A percentile compares a stretch with the other conserved stretches of the same genome.
Conservation (phyloP, 768 basidiomycete genomes). For the Rhizopogon salebrosus region DNA sequence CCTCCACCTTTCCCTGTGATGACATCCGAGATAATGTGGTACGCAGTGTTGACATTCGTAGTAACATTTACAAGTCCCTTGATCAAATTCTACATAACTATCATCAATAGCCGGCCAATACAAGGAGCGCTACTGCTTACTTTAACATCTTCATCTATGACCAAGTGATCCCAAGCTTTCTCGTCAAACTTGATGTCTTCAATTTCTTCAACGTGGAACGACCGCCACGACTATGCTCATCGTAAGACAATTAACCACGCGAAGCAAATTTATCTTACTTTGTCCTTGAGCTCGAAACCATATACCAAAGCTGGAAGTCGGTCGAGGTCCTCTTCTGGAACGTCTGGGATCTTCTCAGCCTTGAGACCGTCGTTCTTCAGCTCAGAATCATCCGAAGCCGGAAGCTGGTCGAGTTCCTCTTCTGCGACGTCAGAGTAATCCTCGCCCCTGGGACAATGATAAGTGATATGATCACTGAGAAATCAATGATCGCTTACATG, state of each 20-base stretch:
- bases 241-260: neutral
- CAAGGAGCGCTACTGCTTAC: conserved; percentile 6
- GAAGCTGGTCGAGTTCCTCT: too few species aligned
- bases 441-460: conserved; percentile 1
- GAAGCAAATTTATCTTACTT: conserved; percentile 15
- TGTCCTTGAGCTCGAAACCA: conserved; percentile 58
- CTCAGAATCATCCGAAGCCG: too few species aligned
- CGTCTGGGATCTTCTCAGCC: conserved; percentile 20
- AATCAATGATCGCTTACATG: neutral
- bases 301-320: conserved; percentile 52
- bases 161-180: conserved; percentile 55
- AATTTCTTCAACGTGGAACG: conserved; percentile 55
- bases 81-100: conserved; percentile 13
- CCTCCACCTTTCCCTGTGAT: conserved; percentile 61
- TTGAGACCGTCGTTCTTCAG: too few species aligned
- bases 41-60: conserved; percentile 14
- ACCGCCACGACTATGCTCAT: conserved; percentile 34
- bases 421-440: too few species aligned
- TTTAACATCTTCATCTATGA: conserved; percentile 48
- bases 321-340: conserved; percentile 49
- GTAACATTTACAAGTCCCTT: conserved; percentile 22
- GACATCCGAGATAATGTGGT: conserved; percentile 36
- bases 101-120: conserved; percentile 28
- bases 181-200: conserved; percentile 49
- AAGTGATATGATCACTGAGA: neutral